Evolutionary conservation across 352 stramenopile genomes (phyloP).

Genomic region (Globisporangium alternatum): DNA sequence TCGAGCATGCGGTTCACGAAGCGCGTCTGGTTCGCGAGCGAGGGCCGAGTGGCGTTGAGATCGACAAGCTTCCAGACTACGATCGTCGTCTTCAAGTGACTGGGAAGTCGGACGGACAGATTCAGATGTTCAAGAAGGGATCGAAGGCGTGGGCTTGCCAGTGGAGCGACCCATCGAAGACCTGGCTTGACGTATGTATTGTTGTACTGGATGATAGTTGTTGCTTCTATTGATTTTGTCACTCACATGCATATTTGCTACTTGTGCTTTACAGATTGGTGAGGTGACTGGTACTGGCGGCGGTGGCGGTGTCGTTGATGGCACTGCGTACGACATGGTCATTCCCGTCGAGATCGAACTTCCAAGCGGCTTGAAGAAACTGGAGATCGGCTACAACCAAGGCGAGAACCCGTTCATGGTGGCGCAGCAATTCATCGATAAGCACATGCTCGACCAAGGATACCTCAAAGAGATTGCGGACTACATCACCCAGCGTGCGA

Average conservation of each 20-base stretch:
- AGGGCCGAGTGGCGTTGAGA: constrained; percentile 91
- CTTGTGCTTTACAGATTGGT: constrained; percentile 46
- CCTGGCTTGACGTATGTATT: constrained; percentile 93
- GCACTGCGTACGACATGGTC: constrained; percentile 93
- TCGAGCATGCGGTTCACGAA: constrained; percentile 67
- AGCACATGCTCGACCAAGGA: constrained; percentile 92
- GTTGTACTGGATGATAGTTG: not conserved
- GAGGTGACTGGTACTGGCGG: constrained; percentile 82
- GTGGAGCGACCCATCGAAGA: constrained; percentile 88
- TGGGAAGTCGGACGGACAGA: constrained; percentile 91
- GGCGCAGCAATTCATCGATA: constrained; percentile 96
- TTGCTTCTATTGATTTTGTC: too few species aligned
- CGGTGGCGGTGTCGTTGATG: constrained; percentile 88
- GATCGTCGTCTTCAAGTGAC: constrained; percentile 72
- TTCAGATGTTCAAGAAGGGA: constrained; percentile 96
- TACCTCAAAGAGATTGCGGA: constrained; percentile 95
- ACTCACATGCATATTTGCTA: not conserved
- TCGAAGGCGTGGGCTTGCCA: constrained; percentile 93
- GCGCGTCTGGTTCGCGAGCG: constrained; percentile 51
- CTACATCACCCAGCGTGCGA: constrained; percentile 93
- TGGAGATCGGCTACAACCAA: constrained; percentile 98
- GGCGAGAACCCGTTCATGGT: constrained; percentile 96
- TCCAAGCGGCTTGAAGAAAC: constrained; percentile 87
- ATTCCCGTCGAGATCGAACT: constrained; percentile 97
- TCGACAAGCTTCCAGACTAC: constrained; percentile 93